phyloP scores from a whole-genome alignment of 192 early-diverging fungal species.

The Spinellus fusiger region DNA sequence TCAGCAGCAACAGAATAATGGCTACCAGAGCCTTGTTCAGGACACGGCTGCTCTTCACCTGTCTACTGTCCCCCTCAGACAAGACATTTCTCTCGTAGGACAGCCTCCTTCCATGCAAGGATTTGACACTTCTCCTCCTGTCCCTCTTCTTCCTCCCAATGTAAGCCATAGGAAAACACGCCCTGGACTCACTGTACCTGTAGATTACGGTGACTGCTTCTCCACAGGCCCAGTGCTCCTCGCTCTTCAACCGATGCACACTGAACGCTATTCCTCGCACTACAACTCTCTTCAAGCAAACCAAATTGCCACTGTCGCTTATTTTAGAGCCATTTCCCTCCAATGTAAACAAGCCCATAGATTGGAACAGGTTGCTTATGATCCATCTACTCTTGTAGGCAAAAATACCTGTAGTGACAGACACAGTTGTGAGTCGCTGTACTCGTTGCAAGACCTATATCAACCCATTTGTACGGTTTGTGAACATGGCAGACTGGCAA shows the following conservation, averaged over 20 bases:
- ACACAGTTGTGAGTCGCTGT: slow-evolving; percentile 80
- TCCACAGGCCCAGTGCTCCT: slow-evolving; percentile 60
- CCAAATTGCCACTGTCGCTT: slow-evolving; percentile 76
- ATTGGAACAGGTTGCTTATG: slow-evolving; percentile 33
- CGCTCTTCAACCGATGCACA: slow-evolving; percentile 82
- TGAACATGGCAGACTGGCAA: slow-evolving; percentile 82
- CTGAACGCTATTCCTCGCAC: slow-evolving; percentile 80
- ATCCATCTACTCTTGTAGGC: neutral
- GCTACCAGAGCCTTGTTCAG: neutral
- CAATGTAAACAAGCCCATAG: slow-evolving; percentile 42
- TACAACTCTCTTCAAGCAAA: slow-evolving; percentile 68
- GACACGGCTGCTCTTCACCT: slow-evolving; percentile 9
- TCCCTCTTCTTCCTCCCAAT: slow-evolving; percentile 1
- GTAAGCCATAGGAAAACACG: neutral
- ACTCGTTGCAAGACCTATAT: slow-evolving; percentile 90
- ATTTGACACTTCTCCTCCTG: slow-evolving; percentile 54
- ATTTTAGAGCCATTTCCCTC: slow-evolving; percentile 86
- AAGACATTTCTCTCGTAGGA: slow-evolving; percentile 46
- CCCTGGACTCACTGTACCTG: neutral
- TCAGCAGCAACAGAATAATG: slow-evolving; percentile 1
- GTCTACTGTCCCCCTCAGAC: slow-evolving; percentile 7
- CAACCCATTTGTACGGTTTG: slow-evolving; percentile 86
- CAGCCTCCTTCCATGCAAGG: slow-evolving; percentile 64
- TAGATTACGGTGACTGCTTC: slow-evolving; percentile 11
- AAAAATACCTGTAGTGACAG: slow-evolving; percentile 39